These are phyloP conservation scores for Pythium angustatum DNA, from an alignment of 352 stramenopile species.

Conservation along the genomic window DNA sequence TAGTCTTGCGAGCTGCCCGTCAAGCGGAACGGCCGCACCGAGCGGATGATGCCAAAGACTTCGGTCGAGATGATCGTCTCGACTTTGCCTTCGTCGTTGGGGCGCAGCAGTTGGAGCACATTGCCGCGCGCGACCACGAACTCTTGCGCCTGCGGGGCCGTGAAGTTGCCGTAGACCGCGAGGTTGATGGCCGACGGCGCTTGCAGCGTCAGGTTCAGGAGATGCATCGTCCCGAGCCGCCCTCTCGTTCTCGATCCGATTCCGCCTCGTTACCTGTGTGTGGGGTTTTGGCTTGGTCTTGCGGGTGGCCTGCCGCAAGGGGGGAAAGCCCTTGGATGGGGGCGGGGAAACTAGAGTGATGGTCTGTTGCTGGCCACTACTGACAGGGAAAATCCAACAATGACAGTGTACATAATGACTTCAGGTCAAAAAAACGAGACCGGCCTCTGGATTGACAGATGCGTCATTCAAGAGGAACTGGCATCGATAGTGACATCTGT, in stretches of 20 bases:
- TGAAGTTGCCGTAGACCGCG: constrained; percentile 93
- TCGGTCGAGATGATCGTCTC: constrained; percentile 82
- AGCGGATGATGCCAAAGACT: constrained; percentile 92
- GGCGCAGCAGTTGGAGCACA: constrained; percentile 93
- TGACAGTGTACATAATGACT: too few species aligned
- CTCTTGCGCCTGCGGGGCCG: constrained; percentile 90
- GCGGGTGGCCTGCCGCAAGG: constrained; percentile 23
- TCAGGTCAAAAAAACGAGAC: neutral
- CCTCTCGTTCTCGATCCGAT: neutral
- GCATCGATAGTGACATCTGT: neutral
- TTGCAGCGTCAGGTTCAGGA: constrained; percentile 89
- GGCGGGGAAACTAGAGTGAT: constrained; percentile 25
- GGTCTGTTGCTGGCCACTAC: constrained; percentile 6
- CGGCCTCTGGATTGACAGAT: too few species aligned
- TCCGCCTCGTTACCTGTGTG: too few species aligned
- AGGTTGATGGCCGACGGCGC: constrained; percentile 78
- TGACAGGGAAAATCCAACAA: neutral
- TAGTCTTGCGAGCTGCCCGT: constrained; percentile 93
- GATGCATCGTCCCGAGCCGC: constrained; percentile 54
- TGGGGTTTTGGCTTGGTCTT: constrained; percentile 10
- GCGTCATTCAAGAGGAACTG: too few species aligned
- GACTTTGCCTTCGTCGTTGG: constrained; percentile 69
- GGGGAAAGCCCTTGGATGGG: constrained; percentile 4
- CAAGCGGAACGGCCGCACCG: constrained; percentile 89
- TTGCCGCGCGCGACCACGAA: constrained; percentile 94